Evolutionary conservation across 1,284 basidiomycete genomes (phyloP), one percentile per base, ranked within the genome.

Genomic region (Gymnopus androsaceus): DNA sequence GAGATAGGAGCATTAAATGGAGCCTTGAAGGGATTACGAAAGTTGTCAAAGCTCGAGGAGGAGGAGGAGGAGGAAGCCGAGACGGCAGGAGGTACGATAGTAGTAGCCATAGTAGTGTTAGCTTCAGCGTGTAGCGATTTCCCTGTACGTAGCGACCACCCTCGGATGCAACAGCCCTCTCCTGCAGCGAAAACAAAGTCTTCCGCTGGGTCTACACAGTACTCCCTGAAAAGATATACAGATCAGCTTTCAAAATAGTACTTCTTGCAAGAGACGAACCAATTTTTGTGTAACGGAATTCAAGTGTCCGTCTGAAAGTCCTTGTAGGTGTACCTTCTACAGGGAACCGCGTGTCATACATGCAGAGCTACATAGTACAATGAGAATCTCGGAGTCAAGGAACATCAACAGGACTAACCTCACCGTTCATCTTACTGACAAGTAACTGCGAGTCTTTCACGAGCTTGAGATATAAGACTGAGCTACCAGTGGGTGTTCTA

Each of bases 181-280:
- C 90, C 90, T 0, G 85, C 86, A 3, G 84, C 84, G 63, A 92
- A 92, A 14, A 94, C 64, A 59, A 88, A 84, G 46, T 85, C 77
- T 55, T 88, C 79, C 2, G 71, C 69, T 0, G 82, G 77, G 59
- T 89, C 87, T 11, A 82, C 66, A 0, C 78, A 71, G 15, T n/a
- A 88, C 72, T 8, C 88, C 87, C 88, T 90, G n/a, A n/a, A n/a
- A n/a, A n/a, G n/a, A n/a, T n/a, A n/a, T n/a, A n/a, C n/a, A n/a
- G n/a, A n/a, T 15, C 14, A 33, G 44, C 7, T 21, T 49, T 19
- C 38, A 42, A 46, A 51, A 9, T 25, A 12, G 11, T 27, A 40
- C 34, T 31, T 12, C 48, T 46, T 44, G 49, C 41, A 36, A 17
- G 44, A 31, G 30, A 66, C 81, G 58, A 61, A 89, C 88, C 51